Base-by-base conservation (phyloP, 2,329 filamentous ascomycete genomes). In the Akanthomyces dipterigenus region DNA sequence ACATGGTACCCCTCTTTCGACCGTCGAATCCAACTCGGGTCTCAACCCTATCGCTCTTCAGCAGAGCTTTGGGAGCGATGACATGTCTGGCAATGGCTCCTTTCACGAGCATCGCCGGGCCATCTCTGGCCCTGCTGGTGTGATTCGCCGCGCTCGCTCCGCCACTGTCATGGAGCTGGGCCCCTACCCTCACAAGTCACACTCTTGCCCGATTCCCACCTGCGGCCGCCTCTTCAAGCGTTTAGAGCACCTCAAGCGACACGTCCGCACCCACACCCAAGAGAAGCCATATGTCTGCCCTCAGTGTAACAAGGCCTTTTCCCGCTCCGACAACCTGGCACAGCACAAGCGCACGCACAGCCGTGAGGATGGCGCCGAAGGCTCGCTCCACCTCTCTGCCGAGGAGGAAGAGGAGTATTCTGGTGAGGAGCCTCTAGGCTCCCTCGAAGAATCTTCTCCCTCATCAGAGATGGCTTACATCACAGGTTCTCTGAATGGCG, bases 251-350 rank as follows among this genome's bases (percentile, higher is more conserved):
- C 87, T 99, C 72, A 99, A 99, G 85, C 55, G 93, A 83, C 95
- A 99, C 80, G 95, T 99, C 76, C 90, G 95, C 79, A 99, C 95
- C 71, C 95, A 99, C 82, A 99, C 95, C 61, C 95, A 99, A 82
- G 95, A 99, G 82, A 91, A 93, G 79, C 95, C 95, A 69, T 99
- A 99, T 78, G 88, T 96, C 73, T 99, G 95, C 85, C 90, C 90
- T 69, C 88, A 96, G 76, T 99, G 95, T 86, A 96, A 90, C 83
- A 98, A 98, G 82, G 93, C 93, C 67, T 99, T 99, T 77, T 98
- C 95, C 63, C 85, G 95, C 78, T 98, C 93, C 71, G 95, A 99
- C 80, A 99, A 99, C 76, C 89, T 99, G 77, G 95, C 95, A 76
- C 95, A 99, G 90, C 93, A 98, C 77, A 96, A 96, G 80, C 84